Conservation (phyloP, 2,329 filamentous ascomycete genomes). For the Fusarium phyllophilum region DNA sequence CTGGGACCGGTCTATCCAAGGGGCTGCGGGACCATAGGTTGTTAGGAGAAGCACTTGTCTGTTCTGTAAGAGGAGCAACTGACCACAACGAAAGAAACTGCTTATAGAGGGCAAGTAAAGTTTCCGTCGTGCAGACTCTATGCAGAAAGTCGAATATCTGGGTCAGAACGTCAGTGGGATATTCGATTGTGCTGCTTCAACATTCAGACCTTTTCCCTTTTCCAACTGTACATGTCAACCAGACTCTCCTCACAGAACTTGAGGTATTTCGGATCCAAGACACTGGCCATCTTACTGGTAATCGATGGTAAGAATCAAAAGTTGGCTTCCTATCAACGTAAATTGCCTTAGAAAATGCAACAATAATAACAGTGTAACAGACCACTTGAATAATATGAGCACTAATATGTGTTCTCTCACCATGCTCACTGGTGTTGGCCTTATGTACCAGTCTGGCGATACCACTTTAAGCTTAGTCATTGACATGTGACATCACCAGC, state of each 20-base stretch:
- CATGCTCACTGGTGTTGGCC: background rate
- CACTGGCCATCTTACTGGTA: background rate
- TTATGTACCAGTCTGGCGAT: background rate
- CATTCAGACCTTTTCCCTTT: background rate
- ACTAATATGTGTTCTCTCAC: background rate
- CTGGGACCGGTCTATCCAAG: too few species aligned
- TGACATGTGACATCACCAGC: background rate
- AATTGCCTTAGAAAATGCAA: too few species aligned
- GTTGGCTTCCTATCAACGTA: too few species aligned
- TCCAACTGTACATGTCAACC: background rate
- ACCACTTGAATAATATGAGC: fast-evolving
- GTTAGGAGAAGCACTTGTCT: too few species aligned
- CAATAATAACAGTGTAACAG: background rate
- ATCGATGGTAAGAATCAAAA: too few species aligned
- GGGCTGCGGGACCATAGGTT: too few species aligned
- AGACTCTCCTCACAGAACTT: background rate
- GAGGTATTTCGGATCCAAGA: background rate
- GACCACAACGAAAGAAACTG: background rate
- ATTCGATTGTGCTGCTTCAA: background rate
- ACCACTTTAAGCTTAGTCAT: fast-evolving
- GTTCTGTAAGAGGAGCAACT: background rate
- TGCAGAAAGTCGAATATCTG: background rate
- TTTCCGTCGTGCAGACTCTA: background rate
- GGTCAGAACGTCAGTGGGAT: background rate
- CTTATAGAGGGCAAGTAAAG: background rate